Evolutionary conservation across 2,329 filamentous ascomycete genomes (phyloP), one percentile per base, ranked within the genome.

Genomic region (Emergomyces africanus): DNA sequence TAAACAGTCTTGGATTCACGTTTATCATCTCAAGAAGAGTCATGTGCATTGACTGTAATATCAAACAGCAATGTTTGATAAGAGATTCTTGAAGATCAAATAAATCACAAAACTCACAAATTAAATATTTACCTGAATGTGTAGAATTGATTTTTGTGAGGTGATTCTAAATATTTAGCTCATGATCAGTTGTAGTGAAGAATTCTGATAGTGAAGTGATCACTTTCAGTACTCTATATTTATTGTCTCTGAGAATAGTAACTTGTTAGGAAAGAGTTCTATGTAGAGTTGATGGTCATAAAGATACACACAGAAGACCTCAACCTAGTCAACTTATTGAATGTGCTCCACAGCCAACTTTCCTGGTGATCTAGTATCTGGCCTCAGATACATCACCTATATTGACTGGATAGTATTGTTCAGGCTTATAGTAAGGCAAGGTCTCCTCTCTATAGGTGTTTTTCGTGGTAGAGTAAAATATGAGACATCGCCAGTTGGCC

Each of bases 151-250:
- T 56, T 33, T 64, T 66, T 0, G 59, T 57, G 9, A 73, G 61
- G 54, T 66, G 65, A 25, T 67, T 60, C 35, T 70, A 71, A 42
- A 68, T 58, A 14, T 59, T 64, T 5, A 70, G 37, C 44, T 71
- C 69, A 12, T 64, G 63, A 49, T 65, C 62, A 12, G 59, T 63
- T 25, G 63, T 63, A n/a, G 63, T 63, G 9, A 63, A 62, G 53
- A 60, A 61, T 5, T 61, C 57, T 61, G 54, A 60, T 28, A 65
- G 56, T 9, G 46, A 65, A 5, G 63, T 66, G 60, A 10, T 69
- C 59, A 74, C 60, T 48, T 74, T 75, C 14, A 75, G 57, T 0
- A 69, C 35, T 15, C 67, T 64, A 64, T 72, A 72, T 48, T 58
- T 66, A 30, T 66, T 57, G 20, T 63, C 39, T 37, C 64, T 69